A percentile compares a stretch with the other conserved stretches of the same genome.
Evolutionary conservation across 345 rosid species (phyloP).

Genomic region (Arabis hirsuta): DNA sequence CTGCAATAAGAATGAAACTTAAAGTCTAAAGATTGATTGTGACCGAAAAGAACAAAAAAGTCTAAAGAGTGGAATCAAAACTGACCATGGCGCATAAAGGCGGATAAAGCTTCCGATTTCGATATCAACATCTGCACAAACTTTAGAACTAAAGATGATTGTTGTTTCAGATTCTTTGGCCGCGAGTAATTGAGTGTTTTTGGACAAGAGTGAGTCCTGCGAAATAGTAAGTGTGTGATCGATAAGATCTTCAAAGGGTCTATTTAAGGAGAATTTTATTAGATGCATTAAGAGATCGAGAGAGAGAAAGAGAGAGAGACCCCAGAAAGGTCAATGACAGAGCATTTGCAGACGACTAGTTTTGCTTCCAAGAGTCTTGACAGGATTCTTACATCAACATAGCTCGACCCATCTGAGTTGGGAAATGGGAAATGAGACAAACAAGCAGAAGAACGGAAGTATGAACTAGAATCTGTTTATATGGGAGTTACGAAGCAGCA

Average conservation of each 20-base stretch:
- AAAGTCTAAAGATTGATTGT: background rate
- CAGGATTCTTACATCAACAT: conserved; percentile 56
- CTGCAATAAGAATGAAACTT: background rate
- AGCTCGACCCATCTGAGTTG: conserved; percentile 54
- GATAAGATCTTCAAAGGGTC: background rate
- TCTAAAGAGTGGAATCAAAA: conserved; percentile 18
- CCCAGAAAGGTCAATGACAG: conserved; percentile 51
- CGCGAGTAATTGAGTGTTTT: conserved; percentile 36
- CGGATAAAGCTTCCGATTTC: conserved; percentile 74
- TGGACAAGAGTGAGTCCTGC: conserved; percentile 49
- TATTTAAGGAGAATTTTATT: background rate
- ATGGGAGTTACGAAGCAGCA: conserved; percentile 9
- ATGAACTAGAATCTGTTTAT: background rate
- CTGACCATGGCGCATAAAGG: conserved; percentile 69
- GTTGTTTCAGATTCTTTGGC: conserved; percentile 49
- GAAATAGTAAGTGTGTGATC: conserved; percentile 30
- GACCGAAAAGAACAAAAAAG: background rate
- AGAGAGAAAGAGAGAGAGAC: conserved; percentile 50
- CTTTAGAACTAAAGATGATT: conserved; percentile 74
- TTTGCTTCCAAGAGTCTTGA: conserved; percentile 82
- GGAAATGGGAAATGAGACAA: conserved; percentile 19
- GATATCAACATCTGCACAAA: conserved; percentile 74
- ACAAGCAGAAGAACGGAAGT: conserved; percentile 24
- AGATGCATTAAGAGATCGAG: conserved; percentile 3
- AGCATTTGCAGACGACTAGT: conserved; percentile 72